Evolutionary conservation across 768 basidiomycete genomes (phyloP).

Genomic region (Tricholoma saponaceum): DNA sequence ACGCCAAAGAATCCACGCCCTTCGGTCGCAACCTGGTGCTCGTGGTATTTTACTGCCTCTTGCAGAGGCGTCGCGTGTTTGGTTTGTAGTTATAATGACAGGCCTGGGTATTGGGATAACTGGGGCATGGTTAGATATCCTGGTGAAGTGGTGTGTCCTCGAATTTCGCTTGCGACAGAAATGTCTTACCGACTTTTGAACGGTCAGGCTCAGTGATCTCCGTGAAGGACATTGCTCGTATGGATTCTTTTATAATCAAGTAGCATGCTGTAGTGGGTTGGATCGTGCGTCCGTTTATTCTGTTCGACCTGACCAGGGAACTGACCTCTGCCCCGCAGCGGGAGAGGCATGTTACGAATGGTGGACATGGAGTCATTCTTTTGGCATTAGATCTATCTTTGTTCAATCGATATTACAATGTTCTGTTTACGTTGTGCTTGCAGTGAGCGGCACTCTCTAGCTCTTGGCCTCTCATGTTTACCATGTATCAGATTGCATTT

Average conservation of each 20-base stretch:
- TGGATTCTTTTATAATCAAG: conserved; percentile 70
- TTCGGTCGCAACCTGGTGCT: conserved; percentile 49
- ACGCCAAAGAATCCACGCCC: conserved; percentile 47
- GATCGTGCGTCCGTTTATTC: conserved; percentile 40
- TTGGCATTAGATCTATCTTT: conserved; percentile 50
- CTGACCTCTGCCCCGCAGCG: conserved; percentile 32
- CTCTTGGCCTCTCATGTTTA: background rate
- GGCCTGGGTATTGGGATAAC: conserved; percentile 64
- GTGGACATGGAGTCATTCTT: conserved; percentile 63
- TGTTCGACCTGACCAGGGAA: background rate
- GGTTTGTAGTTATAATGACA: conserved; percentile 65
- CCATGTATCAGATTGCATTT: conserved; percentile 45
- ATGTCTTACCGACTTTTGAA: background rate
- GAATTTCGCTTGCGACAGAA: background rate
- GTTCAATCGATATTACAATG: conserved; percentile 62
- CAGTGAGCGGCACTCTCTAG: conserved; percentile 37
- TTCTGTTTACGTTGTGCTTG: conserved; percentile 58
- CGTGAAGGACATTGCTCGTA: conserved; percentile 65
- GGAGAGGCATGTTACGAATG: conserved; percentile 66
- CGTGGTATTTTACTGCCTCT: conserved; percentile 53
- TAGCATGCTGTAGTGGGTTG: conserved; percentile 65
- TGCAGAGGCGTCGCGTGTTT: conserved; percentile 54
- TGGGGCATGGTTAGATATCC: conserved; percentile 69
- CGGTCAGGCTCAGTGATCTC: conserved; percentile 59
- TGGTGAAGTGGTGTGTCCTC: conserved; percentile 61